A percentile compares a stretch with the other conserved stretches of the same genome.
These are phyloP conservation scores for Tuber umbilicatum DNA, from an alignment of 495 filamentous ascomycete genomes.

Conservation along the genomic window DNA sequence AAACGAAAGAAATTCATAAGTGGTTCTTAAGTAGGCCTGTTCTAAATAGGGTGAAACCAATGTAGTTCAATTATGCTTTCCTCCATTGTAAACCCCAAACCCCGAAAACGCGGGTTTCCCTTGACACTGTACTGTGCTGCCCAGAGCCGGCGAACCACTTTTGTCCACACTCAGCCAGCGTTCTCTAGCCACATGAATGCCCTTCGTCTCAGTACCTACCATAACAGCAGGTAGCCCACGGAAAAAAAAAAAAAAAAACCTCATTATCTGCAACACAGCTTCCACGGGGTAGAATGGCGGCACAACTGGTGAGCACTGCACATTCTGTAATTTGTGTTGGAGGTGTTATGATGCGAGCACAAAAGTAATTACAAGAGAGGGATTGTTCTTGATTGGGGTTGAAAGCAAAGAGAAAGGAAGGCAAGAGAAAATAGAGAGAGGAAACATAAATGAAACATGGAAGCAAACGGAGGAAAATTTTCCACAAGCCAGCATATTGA, in stretches of 20 bases:
- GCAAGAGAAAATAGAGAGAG: too few species aligned
- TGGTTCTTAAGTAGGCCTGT: background rate
- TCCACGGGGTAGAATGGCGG: background rate
- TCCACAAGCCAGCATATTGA: too few species aligned
- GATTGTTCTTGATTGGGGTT: too few species aligned
- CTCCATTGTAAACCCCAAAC: background rate
- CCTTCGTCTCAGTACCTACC: background rate
- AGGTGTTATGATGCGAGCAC: too few species aligned
- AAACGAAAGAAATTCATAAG: constrained; percentile 3
- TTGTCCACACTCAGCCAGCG: background rate
- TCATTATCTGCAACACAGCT: background rate
- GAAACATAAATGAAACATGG: too few species aligned
- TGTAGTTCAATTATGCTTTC: background rate
- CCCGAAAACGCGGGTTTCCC: background rate
- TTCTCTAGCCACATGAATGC: background rate
- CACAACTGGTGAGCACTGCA: background rate
- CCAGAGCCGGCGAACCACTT: background rate
- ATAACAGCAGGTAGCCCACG: background rate
- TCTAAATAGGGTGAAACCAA: background rate
- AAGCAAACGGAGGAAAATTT: too few species aligned
- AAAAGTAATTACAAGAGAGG: too few species aligned
- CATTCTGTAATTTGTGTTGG: background rate
- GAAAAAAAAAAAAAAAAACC: background rate
- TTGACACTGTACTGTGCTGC: background rate
- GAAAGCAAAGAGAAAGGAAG: too few species aligned